phyloP scores from a whole-genome alignment of 78 protist genomes.

The Dictyostelium capitatum region DNA sequence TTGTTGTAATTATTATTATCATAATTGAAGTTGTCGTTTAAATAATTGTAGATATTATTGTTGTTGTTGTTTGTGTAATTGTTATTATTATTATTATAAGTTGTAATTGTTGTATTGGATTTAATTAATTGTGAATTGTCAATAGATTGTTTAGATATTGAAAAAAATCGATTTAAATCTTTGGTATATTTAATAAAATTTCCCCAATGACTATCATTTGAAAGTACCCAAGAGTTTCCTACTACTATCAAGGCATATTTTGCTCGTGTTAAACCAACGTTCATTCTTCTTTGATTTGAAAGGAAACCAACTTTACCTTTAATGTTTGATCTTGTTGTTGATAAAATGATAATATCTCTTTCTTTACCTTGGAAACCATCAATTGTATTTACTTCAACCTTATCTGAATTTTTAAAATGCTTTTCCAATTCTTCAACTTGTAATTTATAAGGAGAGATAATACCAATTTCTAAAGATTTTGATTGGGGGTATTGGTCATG shows the following conservation, averaged over 20 bases:
- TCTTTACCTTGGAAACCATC: conserved; percentile 93
- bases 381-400: conserved; percentile 75
- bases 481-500: conserved; percentile 8
- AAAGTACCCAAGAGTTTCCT: conserved; percentile 48
- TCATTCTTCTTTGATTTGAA: conserved; percentile 91
- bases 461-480: neutral
- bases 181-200: neutral
- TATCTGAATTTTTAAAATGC: too few relatives aligned
- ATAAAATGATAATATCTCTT: conserved; percentile 85
- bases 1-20: too few relatives aligned
- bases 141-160: too few relatives aligned
- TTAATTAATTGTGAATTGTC: too few relatives aligned
- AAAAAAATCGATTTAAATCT: conserved; percentile 10
- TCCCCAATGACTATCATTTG: conserved; percentile 18
- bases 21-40: too few relatives aligned
- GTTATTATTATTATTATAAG: too few relatives aligned
- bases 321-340: conserved; percentile 82
- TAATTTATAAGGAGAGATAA: conserved; percentile 40
- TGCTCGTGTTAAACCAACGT: conserved; percentile 95
- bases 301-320: conserved; percentile 88
- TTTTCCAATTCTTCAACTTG: neutral
- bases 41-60: too few relatives aligned
- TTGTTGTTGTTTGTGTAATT: too few relatives aligned
- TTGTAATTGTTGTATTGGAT: too few relatives aligned
- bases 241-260: conserved; percentile 59